These are phyloP conservation scores for Candida taoyuanica DNA, from an alignment of 805 yeast species.

Conservation along the genomic window DNA sequence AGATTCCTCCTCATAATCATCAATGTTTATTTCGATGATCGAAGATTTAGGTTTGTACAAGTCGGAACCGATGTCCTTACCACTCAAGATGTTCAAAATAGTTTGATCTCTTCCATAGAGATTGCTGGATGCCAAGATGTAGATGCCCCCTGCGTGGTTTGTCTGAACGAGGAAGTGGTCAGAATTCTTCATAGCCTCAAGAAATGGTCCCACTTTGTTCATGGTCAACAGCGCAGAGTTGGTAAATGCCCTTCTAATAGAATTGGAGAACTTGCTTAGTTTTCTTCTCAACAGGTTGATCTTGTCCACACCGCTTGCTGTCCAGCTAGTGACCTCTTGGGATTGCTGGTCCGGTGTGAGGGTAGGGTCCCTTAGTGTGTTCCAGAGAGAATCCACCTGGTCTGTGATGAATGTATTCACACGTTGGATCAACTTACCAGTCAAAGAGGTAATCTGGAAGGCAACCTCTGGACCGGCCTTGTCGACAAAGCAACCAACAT, in stretches of 20 bases:
- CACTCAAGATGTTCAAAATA: conserved; percentile 40
- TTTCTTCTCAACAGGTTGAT: conserved; percentile 77
- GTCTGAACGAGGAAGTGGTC: conserved; percentile 78
- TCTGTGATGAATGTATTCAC: conserved; percentile 65
- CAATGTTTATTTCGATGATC: conserved; percentile 17
- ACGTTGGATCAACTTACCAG: conserved; percentile 63
- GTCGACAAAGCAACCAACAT: conserved; percentile 72
- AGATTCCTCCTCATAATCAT: conserved; percentile 28
- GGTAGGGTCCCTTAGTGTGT: conserved; percentile 23
- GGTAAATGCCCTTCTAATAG: conserved; percentile 63
- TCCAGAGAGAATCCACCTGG: conserved; percentile 63
- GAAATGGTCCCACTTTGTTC: conserved; percentile 44
- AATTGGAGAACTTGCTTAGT: conserved; percentile 69
- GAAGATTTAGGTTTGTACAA: conserved; percentile 27
- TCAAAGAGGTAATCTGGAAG: conserved; percentile 61
- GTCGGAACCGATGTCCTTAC: conserved; percentile 50
- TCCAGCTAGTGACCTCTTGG: conserved; percentile 35
- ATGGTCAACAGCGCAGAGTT: conserved; percentile 64
- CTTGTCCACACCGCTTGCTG: conserved; percentile 59
- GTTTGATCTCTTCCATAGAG: conserved; percentile 37
- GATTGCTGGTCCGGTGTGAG: conserved; percentile 20
- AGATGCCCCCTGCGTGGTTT: conserved; percentile 67
- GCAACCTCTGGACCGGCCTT: conserved; percentile 82
- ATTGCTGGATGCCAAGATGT: conserved; percentile 66
- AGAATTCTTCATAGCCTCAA: conserved; percentile 55